phyloP scores from a whole-genome alignment of 2,329 filamentous ascomycete species.

The Fusarium duplospermum region DNA sequence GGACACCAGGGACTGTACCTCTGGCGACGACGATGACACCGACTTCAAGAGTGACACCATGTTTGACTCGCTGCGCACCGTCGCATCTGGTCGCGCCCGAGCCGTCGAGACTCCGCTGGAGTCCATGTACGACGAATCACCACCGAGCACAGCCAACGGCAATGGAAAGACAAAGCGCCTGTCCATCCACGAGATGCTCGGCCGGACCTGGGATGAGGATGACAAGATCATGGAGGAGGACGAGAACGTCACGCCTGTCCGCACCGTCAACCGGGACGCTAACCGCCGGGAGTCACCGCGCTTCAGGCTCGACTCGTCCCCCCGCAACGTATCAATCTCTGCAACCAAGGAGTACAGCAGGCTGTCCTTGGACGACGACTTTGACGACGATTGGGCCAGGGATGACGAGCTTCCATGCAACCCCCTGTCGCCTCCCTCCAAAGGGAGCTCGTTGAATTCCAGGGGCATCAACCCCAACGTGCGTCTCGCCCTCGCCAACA shows the following conservation, averaged over 20 bases:
- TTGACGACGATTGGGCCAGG: constrained; percentile 72
- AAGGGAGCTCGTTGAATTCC: constrained; percentile 63
- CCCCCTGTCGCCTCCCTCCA: constrained; percentile 67
- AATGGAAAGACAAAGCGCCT: constrained; percentile 65
- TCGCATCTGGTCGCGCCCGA: constrained; percentile 73
- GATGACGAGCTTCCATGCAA: constrained; percentile 65
- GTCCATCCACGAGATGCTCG: constrained; percentile 70
- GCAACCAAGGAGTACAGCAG: constrained; percentile 58
- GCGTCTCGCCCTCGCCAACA: constrained; percentile 64
- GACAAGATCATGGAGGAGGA: constrained; percentile 73
- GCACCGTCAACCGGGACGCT: constrained; percentile 43
- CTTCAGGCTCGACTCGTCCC: constrained; percentile 46
- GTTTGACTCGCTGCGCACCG: constrained; percentile 81
- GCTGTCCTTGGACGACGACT: constrained; percentile 70
- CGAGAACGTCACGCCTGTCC: constrained; percentile 66
- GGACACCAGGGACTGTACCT: constrained; percentile 71
- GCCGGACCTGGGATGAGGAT: constrained; percentile 64
- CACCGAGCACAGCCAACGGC: constrained; percentile 67
- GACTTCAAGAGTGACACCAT: constrained; percentile 82
- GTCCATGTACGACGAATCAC: constrained; percentile 85
- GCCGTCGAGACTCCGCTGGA: constrained; percentile 78
- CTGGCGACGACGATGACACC: constrained; percentile 80
- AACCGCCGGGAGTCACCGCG: constrained; percentile 34
- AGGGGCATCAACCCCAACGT: constrained; percentile 64
- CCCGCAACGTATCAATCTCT: constrained; percentile 49